Conservation (phyloP, 345 rosid genomes). For the Ceriops tagal region DNA sequence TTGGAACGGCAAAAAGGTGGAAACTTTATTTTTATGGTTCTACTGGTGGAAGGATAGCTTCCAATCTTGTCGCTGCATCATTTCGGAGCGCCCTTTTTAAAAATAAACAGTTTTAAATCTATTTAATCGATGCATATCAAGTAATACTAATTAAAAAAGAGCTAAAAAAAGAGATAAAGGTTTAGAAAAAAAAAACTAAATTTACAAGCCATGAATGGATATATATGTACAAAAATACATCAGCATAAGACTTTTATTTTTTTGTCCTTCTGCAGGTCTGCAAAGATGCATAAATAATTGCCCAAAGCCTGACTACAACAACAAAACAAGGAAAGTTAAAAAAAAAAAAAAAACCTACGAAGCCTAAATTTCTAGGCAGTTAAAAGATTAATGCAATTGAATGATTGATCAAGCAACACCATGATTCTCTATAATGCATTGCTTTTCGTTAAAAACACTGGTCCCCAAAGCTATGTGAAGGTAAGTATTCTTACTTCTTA, state of each 20-base stretch:
- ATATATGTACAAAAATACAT: background rate
- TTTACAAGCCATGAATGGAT: no score
- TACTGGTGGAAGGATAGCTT: background rate
- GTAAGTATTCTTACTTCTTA: slow-evolving; percentile 17
- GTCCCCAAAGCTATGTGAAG: background rate
- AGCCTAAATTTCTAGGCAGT: slow-evolving; percentile 9
- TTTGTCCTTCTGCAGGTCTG: background rate
- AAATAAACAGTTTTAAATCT: no score
- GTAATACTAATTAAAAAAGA: no score
- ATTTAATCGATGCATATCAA: no score
- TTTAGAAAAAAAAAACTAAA: no score
- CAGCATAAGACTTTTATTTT: background rate
- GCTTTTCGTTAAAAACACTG: background rate
- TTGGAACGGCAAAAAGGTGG: background rate
- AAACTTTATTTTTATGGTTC: background rate
- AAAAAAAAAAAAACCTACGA: background rate
- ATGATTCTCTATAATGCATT: background rate
- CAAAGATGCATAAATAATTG: background rate
- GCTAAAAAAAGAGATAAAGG: no score
- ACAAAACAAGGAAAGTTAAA: background rate
- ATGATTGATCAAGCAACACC: no score
- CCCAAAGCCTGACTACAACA: background rate
- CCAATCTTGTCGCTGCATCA: background rate
- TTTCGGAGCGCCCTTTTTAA: no score
- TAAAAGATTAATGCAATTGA: no score